Percentiles rank a stretch among this genome's conserved stretches.
These are phyloP conservation scores for Beauveria scarabaeidicola DNA, from an alignment of 2,329 filamentous ascomycete genomes.

Conservation along the genomic window DNA sequence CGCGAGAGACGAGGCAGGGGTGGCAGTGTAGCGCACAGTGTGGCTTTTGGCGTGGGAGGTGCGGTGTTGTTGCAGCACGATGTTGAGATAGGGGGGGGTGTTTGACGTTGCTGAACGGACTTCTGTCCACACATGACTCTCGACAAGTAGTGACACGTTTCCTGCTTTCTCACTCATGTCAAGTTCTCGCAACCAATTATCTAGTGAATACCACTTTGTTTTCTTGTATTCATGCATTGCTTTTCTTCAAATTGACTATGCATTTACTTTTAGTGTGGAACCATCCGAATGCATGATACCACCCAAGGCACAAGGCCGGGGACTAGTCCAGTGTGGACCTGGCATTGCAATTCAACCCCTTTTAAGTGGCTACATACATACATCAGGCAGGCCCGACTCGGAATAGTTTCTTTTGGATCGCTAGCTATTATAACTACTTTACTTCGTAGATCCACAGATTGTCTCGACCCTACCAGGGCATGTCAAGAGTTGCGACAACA, in stretches of 20 bases:
- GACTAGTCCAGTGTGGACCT: neutral
- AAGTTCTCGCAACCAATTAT: no score
- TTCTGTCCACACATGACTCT: no score
- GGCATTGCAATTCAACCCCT: slow-evolving; percentile 3
- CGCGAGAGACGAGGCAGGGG: neutral
- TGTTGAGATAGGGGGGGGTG: no score
- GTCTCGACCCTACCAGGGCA: no score
- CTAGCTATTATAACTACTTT: no score
- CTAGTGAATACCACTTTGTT: no score
- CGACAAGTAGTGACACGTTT: no score
- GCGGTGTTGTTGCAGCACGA: neutral
- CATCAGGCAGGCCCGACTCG: neutral
- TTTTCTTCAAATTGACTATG: neutral
- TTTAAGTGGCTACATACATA: slow-evolving; percentile 1
- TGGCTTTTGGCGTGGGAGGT: neutral
- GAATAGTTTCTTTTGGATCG: neutral
- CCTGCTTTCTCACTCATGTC: no score
- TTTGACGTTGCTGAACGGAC: no score
- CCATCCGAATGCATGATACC: neutral
- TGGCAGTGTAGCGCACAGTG: neutral
- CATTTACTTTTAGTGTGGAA: neutral
- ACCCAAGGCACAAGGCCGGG: neutral
- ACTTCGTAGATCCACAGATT: neutral
- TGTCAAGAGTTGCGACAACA: neutral
- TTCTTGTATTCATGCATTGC: neutral